Evolutionary conservation across 306 rosid genomes (phyloP).

Genomic region (Medicago lupulina): DNA sequence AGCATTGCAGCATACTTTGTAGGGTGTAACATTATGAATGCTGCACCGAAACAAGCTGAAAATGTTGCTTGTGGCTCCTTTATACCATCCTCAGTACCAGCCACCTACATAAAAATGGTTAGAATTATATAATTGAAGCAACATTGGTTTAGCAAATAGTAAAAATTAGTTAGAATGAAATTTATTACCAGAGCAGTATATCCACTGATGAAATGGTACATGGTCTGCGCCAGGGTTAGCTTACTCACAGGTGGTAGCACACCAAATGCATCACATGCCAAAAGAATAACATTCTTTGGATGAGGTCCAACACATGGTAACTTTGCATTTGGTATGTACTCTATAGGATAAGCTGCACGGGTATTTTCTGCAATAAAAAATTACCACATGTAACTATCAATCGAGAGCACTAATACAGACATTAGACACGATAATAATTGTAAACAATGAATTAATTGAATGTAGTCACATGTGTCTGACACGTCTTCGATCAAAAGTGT

Average conservation of each 20-base stretch:
- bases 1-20: conserved; percentile 92
- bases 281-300: conserved; percentile 85
- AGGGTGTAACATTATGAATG: conserved; percentile 92
- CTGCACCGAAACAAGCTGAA: conserved; percentile 96
- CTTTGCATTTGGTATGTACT: conserved; percentile 91
- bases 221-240: conserved; percentile 84
- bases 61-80: conserved; percentile 98
- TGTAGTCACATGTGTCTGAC: neutral
- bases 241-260: conserved; percentile 96
- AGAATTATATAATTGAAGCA: neutral
- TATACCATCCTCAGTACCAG: conserved; percentile 91
- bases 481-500: neutral
- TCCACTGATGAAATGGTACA: conserved; percentile 97
- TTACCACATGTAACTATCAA: neutral
- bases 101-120: conserved; percentile 58
- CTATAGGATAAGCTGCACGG: conserved; percentile 89
- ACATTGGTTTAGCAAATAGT: neutral
- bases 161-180: neutral
- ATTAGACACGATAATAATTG: neutral
- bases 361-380: conserved; percentile 72
- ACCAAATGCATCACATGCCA: conserved; percentile 95
- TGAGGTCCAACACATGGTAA: conserved; percentile 93
- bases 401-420: neutral
- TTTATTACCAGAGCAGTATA: conserved; percentile 85
- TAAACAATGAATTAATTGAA: too few relatives aligned